Evolutionary conservation across 2,329 filamentous ascomycete species (phyloP).

Genomic region (Alternaria dauci): DNA sequence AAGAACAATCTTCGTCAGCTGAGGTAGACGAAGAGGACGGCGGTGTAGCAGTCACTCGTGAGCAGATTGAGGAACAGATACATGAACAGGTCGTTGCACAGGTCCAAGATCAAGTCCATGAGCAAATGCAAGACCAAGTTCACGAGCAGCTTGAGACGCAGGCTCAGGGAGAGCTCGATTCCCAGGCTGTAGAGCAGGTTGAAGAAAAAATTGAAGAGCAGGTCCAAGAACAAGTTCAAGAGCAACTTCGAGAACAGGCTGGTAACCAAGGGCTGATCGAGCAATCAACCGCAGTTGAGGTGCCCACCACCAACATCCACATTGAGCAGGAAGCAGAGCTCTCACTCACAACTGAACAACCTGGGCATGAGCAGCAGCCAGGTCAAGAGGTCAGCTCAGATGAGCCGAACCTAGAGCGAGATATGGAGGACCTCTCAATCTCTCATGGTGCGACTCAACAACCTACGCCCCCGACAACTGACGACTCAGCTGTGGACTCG

Average conservation of each 20-base stretch:
- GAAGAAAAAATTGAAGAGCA: constrained; percentile 18
- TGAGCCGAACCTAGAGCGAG: constrained; percentile 21
- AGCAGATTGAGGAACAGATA: constrained; percentile 18
- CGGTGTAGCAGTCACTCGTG: constrained; percentile 12
- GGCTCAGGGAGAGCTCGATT: constrained; percentile 2
- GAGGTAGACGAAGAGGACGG: constrained; percentile 14
- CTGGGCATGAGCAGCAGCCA: not conserved
- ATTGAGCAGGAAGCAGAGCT: constrained; percentile 11
- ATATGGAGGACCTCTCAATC: constrained; percentile 34
- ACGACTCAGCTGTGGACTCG: constrained; percentile 23
- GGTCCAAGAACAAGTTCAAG: constrained; percentile 17
- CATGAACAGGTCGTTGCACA: constrained; percentile 11
- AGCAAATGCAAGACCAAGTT: constrained; percentile 20
- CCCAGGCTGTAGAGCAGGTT: constrained; percentile 6
- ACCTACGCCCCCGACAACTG: constrained; percentile 27
- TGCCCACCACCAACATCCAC: constrained; percentile 9
- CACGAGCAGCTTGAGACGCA: constrained; percentile 18
- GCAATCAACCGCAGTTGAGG: constrained; percentile 8
- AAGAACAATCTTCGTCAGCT: not conserved
- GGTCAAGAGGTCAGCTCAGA: not conserved
- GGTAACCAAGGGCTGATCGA: constrained; percentile 8
- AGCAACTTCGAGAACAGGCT: constrained; percentile 13
- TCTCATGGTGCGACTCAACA: constrained; percentile 23
- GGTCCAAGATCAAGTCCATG: constrained; percentile 21
- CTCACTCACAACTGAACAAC: not conserved